Evolutionary conservation across 208 protist genomes (phyloP).

Genomic region (Paratrypanosoma confusum): DNA sequence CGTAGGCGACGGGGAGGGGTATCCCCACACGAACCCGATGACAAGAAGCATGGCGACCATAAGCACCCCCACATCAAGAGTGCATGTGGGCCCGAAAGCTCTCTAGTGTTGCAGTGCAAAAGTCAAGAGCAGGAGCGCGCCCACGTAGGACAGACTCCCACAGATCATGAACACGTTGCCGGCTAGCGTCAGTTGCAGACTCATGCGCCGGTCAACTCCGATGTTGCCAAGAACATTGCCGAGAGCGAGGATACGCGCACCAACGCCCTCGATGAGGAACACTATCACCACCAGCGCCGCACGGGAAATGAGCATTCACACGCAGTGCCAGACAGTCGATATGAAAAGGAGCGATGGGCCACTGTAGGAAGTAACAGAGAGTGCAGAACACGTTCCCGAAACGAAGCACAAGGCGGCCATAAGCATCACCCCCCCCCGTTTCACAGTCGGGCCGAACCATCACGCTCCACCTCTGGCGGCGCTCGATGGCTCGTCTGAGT

Average conservation of each 20-base stretch:
- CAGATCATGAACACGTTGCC: constrained; percentile 10
- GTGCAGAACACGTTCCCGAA: not conserved
- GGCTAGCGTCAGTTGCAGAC: not conserved
- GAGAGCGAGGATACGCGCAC: constrained; percentile 4
- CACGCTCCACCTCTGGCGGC: not conserved
- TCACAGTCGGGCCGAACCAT: constrained; percentile 2
- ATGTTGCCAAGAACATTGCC: constrained; percentile 13
- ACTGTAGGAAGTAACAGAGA: not conserved
- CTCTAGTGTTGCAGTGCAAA: not conserved
- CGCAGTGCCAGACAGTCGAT: constrained; percentile 5
- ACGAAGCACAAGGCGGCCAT: constrained; percentile 1
- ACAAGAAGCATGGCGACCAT: constrained; percentile 5
- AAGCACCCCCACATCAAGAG: constrained; percentile 3
- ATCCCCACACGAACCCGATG: constrained; percentile 4
- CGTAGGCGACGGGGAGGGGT: constrained; percentile 1
- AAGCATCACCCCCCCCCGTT: constrained; percentile 3
- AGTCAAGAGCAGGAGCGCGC: constrained; percentile 7
- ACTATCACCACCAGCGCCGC: constrained; percentile 4
- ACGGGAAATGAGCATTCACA: constrained; percentile 13
- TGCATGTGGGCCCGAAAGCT: not conserved
- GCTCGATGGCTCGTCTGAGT: no score
- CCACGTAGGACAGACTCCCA: constrained; percentile 9
- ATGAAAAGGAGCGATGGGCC: constrained; percentile 9
- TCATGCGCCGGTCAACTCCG: constrained; percentile 4
- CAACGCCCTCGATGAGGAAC: constrained; percentile 8